These are phyloP conservation scores for Carpinus fangiana DNA, from an alignment of 306 rosid genomes.

Conservation along the genomic window DNA sequence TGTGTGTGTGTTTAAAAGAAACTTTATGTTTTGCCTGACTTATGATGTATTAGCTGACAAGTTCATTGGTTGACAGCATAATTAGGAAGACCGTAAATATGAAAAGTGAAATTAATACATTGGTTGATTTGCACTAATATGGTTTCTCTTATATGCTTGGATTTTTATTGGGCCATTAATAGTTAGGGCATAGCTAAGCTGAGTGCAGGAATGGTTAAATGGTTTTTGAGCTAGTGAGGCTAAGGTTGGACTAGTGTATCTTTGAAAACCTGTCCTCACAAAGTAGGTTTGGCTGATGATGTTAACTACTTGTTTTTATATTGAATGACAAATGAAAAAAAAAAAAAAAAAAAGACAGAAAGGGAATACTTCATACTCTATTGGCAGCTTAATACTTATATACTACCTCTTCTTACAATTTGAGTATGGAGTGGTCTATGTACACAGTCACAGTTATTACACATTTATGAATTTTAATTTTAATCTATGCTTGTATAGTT, in stretches of 20 bases:
- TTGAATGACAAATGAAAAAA: not conserved
- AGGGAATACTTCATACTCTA: not conserved
- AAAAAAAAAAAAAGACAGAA: not conserved
- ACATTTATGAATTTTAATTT: slow-evolving; percentile 3
- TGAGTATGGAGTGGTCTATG: not conserved
- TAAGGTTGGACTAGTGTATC: not conserved
- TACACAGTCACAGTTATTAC: not conserved
- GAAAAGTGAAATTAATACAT: not conserved
- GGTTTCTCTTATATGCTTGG: not conserved
- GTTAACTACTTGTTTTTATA: not conserved
- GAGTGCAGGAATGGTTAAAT: not conserved
- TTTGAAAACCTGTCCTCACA: not conserved
- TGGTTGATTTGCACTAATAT: not conserved
- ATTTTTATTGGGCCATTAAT: not conserved
- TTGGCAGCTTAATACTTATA: not conserved
- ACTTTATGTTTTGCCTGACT: not conserved
- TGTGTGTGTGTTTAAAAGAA: not conserved
- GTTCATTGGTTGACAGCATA: not conserved
- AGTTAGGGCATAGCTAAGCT: not conserved
- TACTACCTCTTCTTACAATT: not conserved
- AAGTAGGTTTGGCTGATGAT: not conserved
- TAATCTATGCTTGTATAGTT: slow-evolving; percentile 3
- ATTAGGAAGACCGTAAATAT: not conserved
- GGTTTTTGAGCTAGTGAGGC: not conserved
- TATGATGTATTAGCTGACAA: not conserved